phyloP scores from a whole-genome alignment of 2,329 filamentous ascomycete species.

The Magnaporthales sp. region DNA sequence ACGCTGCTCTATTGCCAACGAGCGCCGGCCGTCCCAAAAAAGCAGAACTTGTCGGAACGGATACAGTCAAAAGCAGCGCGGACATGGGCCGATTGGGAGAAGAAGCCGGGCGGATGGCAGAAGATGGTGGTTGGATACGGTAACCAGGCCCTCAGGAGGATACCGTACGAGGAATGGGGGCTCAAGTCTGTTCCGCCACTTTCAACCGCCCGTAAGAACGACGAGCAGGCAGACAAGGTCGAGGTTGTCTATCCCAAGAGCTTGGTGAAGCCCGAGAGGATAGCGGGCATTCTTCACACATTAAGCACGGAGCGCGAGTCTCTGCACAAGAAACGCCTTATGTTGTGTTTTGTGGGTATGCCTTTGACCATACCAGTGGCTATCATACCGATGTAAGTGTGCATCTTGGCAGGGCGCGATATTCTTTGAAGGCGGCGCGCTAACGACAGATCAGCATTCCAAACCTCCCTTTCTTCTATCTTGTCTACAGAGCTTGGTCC shows the following conservation, averaged over 20 bases:
- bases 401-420: not conserved
- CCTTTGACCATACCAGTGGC: constrained; percentile 78
- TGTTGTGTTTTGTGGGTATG: constrained; percentile 75
- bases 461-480: constrained; percentile 95
- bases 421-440: not conserved
- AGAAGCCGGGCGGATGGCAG: constrained; percentile 79
- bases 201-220: constrained; percentile 53
- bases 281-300: constrained; percentile 55
- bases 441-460: constrained; percentile 52
- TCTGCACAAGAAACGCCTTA: constrained; percentile 67
- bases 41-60: constrained; percentile 56
- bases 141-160: constrained; percentile 74
- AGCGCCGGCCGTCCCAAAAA: constrained; percentile 42
- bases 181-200: constrained; percentile 88
- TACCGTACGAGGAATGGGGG: constrained; percentile 96
- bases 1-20: constrained; percentile 89
- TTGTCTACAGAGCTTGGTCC: constrained; percentile 84
- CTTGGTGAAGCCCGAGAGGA: constrained; percentile 55
- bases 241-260: constrained; percentile 69
- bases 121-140: constrained; percentile 78
- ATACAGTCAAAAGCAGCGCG: constrained; percentile 61
- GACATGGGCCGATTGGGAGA: constrained; percentile 83
- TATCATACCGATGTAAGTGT: constrained; percentile 71
- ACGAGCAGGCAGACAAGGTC: constrained; percentile 46
- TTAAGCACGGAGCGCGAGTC: constrained; percentile 74